A percentile compares a stretch with the other conserved stretches of the same genome.
Conservation (phyloP, 305 asterid species). For the Stenogyne calaminthoides region DNA sequence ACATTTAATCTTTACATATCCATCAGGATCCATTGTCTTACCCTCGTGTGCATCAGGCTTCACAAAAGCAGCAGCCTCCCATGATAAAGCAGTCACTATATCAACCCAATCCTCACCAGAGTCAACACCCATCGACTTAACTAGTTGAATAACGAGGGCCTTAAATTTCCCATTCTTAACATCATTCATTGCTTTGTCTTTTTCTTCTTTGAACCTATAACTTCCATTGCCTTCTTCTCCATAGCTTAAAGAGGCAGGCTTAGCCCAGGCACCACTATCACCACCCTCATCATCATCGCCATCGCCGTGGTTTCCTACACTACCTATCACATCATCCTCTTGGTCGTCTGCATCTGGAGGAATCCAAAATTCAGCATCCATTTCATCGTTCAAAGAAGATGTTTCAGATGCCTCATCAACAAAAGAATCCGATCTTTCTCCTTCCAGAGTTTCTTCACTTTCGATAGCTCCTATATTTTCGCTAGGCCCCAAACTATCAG, state of each 20-base stretch:
- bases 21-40: slow-evolving; percentile 96
- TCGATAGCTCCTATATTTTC: slow-evolving; percentile 36
- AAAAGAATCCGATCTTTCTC: slow-evolving; percentile 33
- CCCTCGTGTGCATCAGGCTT: slow-evolving; percentile 79
- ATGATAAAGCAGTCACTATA: slow-evolving; percentile 78
- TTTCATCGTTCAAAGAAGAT: slow-evolving; percentile 49
- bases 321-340: slow-evolving; percentile 63
- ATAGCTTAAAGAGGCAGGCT: slow-evolving; percentile 59
- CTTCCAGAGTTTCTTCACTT: slow-evolving; percentile 31
- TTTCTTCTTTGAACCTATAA: slow-evolving; percentile 68
- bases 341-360: slow-evolving; percentile 83
- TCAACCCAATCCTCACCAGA: slow-evolving; percentile 72
- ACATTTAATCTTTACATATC: slow-evolving; percentile 89
- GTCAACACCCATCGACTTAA: slow-evolving; percentile 65
- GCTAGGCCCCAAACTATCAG: slow-evolving; percentile 25
- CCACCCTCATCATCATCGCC: slow-evolving; percentile 78
- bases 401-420: slow-evolving; percentile 44
- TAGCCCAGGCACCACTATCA: slow-evolving; percentile 65
- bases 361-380: slow-evolving; percentile 71
- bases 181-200: slow-evolving; percentile 61
- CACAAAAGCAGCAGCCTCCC: slow-evolving; percentile 96
- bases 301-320: slow-evolving; percentile 63
- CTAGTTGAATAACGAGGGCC: slow-evolving; percentile 74
- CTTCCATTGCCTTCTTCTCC: slow-evolving; percentile 73
- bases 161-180: slow-evolving; percentile 81